Conservation (phyloP, 208 protist species). For the Novymonas esmeraldas region DNA sequence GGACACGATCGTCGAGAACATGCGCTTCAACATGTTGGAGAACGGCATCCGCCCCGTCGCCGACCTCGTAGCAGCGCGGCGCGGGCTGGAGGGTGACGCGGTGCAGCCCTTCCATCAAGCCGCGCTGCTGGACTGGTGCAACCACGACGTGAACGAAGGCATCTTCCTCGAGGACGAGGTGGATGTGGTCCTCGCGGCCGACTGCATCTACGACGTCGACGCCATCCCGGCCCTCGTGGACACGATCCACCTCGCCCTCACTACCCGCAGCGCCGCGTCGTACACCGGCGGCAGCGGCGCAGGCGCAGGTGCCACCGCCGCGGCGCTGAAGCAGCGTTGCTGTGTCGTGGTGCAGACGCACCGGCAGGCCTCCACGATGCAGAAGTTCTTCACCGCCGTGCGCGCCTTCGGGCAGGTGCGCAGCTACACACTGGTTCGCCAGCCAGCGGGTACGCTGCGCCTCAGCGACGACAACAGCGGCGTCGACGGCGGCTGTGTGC, state of each 20-base stretch:
- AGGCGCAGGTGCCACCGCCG: background rate
- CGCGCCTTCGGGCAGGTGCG: slow-evolving; percentile 40
- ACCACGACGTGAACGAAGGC: slow-evolving; percentile 36
- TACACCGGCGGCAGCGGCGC: background rate
- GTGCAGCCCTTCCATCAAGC: slow-evolving; percentile 39
- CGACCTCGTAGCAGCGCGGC: slow-evolving; percentile 27
- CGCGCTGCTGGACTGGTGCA: slow-evolving; percentile 71
- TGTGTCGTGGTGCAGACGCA: slow-evolving; percentile 86
- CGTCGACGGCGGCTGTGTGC: slow-evolving; percentile 34
- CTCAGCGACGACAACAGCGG: slow-evolving; percentile 34
- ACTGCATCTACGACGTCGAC: slow-evolving; percentile 83
- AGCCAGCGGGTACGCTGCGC: slow-evolving; percentile 26
- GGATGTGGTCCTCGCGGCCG: slow-evolving; percentile 72
- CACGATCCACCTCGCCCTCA: slow-evolving; percentile 51
- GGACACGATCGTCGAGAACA: slow-evolving; percentile 69
- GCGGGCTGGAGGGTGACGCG: slow-evolving; percentile 33
- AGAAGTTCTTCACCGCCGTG: slow-evolving; percentile 70
- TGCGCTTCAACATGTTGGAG: slow-evolving; percentile 54
- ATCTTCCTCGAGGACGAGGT: slow-evolving; percentile 46
- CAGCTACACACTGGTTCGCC: slow-evolving; percentile 46
- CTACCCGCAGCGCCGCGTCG: background rate
- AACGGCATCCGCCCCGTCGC: slow-evolving; percentile 36
- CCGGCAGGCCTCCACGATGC: slow-evolving; percentile 78
- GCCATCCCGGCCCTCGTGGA: slow-evolving; percentile 59
- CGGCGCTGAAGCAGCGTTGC: slow-evolving; percentile 22